A percentile compares a stretch with the other conserved stretches of the same genome.
Conservation (phyloP, 1,284 basidiomycete genomes). For the Trichosporon inkin region DNA sequence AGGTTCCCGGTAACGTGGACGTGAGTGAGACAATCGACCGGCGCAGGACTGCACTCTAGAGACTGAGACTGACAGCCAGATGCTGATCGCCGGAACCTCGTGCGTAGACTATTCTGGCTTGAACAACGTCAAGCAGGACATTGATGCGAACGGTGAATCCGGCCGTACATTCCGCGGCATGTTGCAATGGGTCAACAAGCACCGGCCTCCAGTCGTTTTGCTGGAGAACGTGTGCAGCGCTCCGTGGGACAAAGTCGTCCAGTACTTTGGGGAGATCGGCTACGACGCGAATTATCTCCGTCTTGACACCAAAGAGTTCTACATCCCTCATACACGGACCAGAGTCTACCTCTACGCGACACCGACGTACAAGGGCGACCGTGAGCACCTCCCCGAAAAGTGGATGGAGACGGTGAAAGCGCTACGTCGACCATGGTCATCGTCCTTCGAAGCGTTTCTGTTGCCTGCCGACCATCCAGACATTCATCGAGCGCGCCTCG, state of each 20-base stretch:
- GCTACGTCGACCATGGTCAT: constrained; percentile 77
- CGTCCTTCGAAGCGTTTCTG: constrained; percentile 86
- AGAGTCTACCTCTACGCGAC: constrained; percentile 77
- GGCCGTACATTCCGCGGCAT: constrained; percentile 86
- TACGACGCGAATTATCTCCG: constrained; percentile 66
- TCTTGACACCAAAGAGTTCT: constrained; percentile 88
- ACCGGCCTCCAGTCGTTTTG: constrained; percentile 83
- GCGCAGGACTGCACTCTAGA: too few species aligned
- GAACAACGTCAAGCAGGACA: constrained; percentile 87
- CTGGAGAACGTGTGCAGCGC: constrained; percentile 91
- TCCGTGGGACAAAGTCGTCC: constrained; percentile 74
- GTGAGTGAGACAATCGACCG: constrained; percentile 22
- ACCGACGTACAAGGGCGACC: constrained; percentile 18
- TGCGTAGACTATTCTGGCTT: constrained; percentile 95
- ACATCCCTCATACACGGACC: constrained; percentile 90
- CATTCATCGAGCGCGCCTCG: constrained; percentile 81
- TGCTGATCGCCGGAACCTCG: constrained; percentile 86
- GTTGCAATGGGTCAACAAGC: constrained; percentile 85
- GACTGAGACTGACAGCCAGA: constrained; percentile 27
- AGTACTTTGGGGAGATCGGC: constrained; percentile 68
- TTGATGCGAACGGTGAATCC: constrained; percentile 81
- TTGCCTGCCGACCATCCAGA: constrained; percentile 83
- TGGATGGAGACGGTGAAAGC: constrained; percentile 69
- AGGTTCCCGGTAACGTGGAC: constrained; percentile 87
- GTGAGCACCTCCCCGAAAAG: constrained; percentile 59